These are phyloP conservation scores for Trypanosoma avium DNA, from an alignment of 208 protist species.

Conservation along the genomic window DNA sequence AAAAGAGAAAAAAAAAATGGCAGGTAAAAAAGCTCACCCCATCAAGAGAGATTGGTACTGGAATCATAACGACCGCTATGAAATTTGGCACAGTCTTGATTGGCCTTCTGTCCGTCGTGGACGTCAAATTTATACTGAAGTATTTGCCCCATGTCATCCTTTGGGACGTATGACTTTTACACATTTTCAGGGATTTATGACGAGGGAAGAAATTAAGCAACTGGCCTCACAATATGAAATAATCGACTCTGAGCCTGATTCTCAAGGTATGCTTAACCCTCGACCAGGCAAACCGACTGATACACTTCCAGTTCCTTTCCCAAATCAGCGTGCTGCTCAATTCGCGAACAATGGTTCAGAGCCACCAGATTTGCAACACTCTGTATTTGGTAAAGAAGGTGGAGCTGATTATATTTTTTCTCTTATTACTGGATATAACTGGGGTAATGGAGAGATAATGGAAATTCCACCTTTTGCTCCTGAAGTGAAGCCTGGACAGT, in stretches of 20 bases:
- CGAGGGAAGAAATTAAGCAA: constrained; percentile 95
- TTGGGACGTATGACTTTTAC: constrained; percentile 96
- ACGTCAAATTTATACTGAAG: constrained; percentile 97
- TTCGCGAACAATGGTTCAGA: constrained; percentile 97
- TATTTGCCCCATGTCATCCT: constrained; percentile 97
- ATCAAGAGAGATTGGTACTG: constrained; percentile 90
- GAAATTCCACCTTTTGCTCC: constrained; percentile 82
- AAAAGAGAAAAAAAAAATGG: too few species aligned
- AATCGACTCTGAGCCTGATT: constrained; percentile 94
- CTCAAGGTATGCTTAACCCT: constrained; percentile 95
- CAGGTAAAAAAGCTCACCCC: constrained; percentile 83
- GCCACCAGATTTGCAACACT: constrained; percentile 97
- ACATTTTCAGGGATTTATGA: constrained; percentile 97
- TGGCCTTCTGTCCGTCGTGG: constrained; percentile 95
- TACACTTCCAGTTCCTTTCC: constrained; percentile 95
- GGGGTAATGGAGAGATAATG: constrained; percentile 93
- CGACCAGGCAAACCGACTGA: constrained; percentile 97
- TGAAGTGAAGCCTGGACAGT: constrained; percentile 87
- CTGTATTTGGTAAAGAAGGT: constrained; percentile 95
- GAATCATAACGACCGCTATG: constrained; percentile 88
- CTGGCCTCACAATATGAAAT: constrained; percentile 93
- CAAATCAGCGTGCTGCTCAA: constrained; percentile 97
- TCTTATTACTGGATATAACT: constrained; percentile 97
- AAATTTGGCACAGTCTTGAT: constrained; percentile 90
- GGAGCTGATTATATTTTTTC: constrained; percentile 98